Evolutionary conservation across 768 basidiomycete genomes (phyloP).

Genomic region (Suillus subalutaceus): DNA sequence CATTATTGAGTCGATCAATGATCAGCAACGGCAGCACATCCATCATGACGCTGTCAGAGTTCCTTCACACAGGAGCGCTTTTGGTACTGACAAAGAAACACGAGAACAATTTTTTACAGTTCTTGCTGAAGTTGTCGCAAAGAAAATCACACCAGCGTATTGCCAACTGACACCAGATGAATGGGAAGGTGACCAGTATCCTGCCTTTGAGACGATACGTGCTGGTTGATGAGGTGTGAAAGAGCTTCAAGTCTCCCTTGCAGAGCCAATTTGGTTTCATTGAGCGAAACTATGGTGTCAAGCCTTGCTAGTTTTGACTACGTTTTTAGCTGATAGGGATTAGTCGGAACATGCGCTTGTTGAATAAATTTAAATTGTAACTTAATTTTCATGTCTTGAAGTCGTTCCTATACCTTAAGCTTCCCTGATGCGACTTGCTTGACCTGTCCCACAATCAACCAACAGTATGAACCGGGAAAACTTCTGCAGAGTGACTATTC

Average conservation of each 20-base stretch:
- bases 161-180: conserved; percentile 19
- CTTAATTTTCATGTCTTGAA: not conserved
- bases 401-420: not conserved
- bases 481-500: not conserved
- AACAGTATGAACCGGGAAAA: not conserved
- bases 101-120: conserved; percentile 8
- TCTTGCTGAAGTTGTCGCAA: not conserved
- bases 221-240: not conserved
- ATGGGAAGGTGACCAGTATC: conserved; percentile 18
- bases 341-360: not conserved
- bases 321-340: not conserved
- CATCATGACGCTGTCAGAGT: conserved; percentile 5
- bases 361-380: not conserved
- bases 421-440: not conserved
- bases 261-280: conserved; percentile 1
- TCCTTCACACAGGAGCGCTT: conserved; percentile 12
- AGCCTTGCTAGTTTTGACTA: too few relatives aligned
- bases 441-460: not conserved
- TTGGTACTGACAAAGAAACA: conserved; percentile 8
- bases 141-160: conserved; percentile 11
- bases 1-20: not conserved
- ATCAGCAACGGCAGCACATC: conserved; percentile 10
- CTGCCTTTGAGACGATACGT: not conserved
- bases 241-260: not conserved
- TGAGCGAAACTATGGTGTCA: not conserved